Evolutionary conservation across 2,329 filamentous ascomycete species (phyloP).

Genomic region (Cercospora brassicicola): DNA sequence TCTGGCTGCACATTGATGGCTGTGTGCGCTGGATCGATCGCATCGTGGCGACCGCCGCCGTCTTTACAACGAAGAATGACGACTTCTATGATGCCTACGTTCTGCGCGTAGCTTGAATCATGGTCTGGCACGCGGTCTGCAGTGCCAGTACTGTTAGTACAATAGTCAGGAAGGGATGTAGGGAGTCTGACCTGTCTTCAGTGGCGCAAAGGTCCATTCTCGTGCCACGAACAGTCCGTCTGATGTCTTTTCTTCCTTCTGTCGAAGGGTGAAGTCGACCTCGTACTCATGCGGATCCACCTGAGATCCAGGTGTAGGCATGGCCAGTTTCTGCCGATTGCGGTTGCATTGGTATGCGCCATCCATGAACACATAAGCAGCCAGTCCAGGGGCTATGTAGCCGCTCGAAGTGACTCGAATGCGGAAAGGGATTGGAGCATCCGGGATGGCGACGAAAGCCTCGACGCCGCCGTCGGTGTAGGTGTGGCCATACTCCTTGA

Average conservation of each 20-base stretch:
- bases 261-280: constrained; percentile 53
- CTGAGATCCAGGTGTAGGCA: constrained; percentile 29
- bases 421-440: constrained; percentile 48
- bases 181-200: constrained; percentile 47
- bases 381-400: constrained; percentile 56
- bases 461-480: constrained; percentile 57
- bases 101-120: constrained; percentile 40
- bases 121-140: constrained; percentile 41
- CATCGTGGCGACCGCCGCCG: constrained; percentile 1
- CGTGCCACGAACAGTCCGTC: constrained; percentile 52
- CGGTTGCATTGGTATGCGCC: constrained; percentile 60
- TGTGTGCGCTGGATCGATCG: constrained; percentile 12
- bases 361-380: constrained; percentile 59
- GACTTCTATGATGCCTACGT: constrained; percentile 52
- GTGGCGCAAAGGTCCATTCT: constrained; percentile 55
- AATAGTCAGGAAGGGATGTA: neutral
- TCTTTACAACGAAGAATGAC: constrained; percentile 47
- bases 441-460: constrained; percentile 54
- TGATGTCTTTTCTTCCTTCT: constrained; percentile 53
- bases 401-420: constrained; percentile 51
- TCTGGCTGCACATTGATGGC: neutral
- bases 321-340: constrained; percentile 48
- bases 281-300: constrained; percentile 40
- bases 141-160: constrained; percentile 32
- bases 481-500: constrained; percentile 52